Evolutionary conservation across 1,284 basidiomycete species (phyloP), one percentile per base, ranked within the genome.

Genomic region (Fistulina hepatica): DNA sequence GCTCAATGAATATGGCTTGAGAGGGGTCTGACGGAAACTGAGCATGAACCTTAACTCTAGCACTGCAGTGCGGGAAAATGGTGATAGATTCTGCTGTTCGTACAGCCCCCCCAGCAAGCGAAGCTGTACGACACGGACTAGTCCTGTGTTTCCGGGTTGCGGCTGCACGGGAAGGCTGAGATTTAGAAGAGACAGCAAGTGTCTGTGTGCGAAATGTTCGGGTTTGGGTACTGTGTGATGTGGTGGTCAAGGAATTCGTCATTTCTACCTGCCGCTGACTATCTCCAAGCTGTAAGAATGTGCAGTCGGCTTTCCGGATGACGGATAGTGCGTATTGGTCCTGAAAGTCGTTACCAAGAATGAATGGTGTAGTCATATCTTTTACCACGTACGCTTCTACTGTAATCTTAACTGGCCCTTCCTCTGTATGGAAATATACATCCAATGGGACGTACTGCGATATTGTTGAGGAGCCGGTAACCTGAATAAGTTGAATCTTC

Each of bases 321-420:
- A 48, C 37, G 3, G 24, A 20, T 1, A 54, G 6, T 25, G 49
- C 48, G 33, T 53, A 54, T 2, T 43, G 30, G 3, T 39, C 26
- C 8, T 53, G 51, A 45, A 52, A 56, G 28, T 55, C 55, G 22
- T 55, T 50, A 10, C 55, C 55, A 3, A 57, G 34, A 0, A 57
- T 42, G 1, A 56, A 19, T 0, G 48, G 51, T 0, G 51, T 46
- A 0, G 40, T 39, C 55, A 57, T 57, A 11, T 44, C 43, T 1
- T 42, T 33, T 0, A 56, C 53, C 0, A 57, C 48, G 34, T 58
- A 58, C 2, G 51, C 52, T 39, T 58, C 56, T 0, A 41, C 38
- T 4, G 44, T 40, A n/a, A 54, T 39, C 6, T 35, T 22, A 1
- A 57, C 16, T 8, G 7, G 4, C 4, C 48, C 50, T 2, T 44